Conservation (phyloP, 768 basidiomycete species). For the Tulasnella sp. region DNA sequence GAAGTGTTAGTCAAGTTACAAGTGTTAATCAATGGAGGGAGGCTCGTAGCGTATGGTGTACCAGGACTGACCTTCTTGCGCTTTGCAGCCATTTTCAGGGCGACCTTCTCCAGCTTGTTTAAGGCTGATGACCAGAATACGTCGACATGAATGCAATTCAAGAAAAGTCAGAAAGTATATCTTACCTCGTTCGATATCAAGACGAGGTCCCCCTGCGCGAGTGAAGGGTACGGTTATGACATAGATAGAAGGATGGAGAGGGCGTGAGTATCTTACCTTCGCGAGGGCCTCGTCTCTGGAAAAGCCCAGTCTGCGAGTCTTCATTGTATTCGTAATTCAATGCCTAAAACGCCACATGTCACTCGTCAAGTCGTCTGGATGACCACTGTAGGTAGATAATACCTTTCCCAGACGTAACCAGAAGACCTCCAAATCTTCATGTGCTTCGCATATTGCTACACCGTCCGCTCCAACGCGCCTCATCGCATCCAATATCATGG, state of each 20-base stretch:
- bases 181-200: slow-evolving; percentile 77
- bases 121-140: slow-evolving; percentile 45
- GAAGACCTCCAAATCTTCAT: slow-evolving; percentile 84
- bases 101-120: slow-evolving; percentile 84
- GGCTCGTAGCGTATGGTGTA: neutral
- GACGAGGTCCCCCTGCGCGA: slow-evolving; percentile 58
- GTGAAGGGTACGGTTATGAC: neutral
- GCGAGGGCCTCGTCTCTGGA: slow-evolving; percentile 76
- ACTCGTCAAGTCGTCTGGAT: neutral
- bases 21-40: neutral
- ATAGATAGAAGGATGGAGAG: neutral
- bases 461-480: slow-evolving; percentile 63
- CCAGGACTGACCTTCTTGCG: slow-evolving; percentile 38
- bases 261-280: slow-evolving; percentile 48
- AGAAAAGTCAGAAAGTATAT: neutral
- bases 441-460: slow-evolving; percentile 73
- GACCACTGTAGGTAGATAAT: no score
- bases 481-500: slow-evolving; percentile 83
- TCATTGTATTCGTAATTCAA: slow-evolving; percentile 83
- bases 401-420: slow-evolving; percentile 73
- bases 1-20: neutral
- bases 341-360: slow-evolving; percentile 38
- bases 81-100: slow-evolving; percentile 57
- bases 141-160: neutral
- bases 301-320: slow-evolving; percentile 68